A percentile compares a stretch with the other conserved stretches of the same genome.
Conservation (phyloP, 2,329 filamentous ascomycete species). For the Aureobasidium sp. region DNA sequence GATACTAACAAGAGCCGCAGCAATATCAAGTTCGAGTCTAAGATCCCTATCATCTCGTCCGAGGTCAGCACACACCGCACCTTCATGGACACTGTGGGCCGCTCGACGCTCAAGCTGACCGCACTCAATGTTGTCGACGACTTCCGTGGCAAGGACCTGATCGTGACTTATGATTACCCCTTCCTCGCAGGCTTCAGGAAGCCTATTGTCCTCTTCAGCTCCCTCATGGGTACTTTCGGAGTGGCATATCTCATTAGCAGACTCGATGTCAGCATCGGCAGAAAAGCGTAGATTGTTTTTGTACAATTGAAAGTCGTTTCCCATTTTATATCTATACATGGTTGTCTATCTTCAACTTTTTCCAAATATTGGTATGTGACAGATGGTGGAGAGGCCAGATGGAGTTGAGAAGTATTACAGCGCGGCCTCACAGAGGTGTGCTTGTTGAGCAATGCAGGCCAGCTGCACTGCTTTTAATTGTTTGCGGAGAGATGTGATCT, state of each 20-base stretch:
- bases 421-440: background rate
- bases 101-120: slow-evolving; percentile 71
- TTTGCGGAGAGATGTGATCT: background rate
- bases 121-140: slow-evolving; percentile 87
- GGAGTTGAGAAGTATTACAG: slow-evolving; percentile 3
- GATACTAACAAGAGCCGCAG: slow-evolving; percentile 39
- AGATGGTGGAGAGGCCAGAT: background rate
- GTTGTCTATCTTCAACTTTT: background rate
- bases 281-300: slow-evolving; percentile 19
- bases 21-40: slow-evolving; percentile 69
- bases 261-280: slow-evolving; percentile 70
- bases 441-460: background rate
- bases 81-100: slow-evolving; percentile 87
- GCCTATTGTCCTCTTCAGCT: slow-evolving; percentile 71
- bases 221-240: slow-evolving; percentile 64
- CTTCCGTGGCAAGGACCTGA: slow-evolving; percentile 69
- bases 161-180: slow-evolving; percentile 81
- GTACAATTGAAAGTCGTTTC: slow-evolving; percentile 7
- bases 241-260: slow-evolving; percentile 66
- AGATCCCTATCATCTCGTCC: slow-evolving; percentile 59
- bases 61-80: slow-evolving; percentile 65
- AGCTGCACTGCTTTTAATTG: background rate
- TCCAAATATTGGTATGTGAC: background rate
- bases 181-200: slow-evolving; percentile 69
- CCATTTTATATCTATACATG: background rate